A percentile compares a stretch with the other conserved stretches of the same genome.
Evolutionary conservation across 805 yeast genomes (phyloP).

Genomic region (Zygosaccharomyces bisporus): DNA sequence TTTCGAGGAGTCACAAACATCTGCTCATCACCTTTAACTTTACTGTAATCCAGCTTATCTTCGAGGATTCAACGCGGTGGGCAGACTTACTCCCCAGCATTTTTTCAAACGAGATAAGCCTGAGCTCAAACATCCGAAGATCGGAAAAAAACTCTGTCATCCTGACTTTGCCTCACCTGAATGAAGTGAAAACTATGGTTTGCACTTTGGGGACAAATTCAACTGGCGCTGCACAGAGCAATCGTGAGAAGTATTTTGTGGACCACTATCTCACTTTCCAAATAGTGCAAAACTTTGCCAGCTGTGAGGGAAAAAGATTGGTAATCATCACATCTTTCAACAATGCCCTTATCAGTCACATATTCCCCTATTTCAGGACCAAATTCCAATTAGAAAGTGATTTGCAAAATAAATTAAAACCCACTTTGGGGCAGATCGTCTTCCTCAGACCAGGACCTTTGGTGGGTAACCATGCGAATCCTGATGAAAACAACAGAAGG

Average conservation of each 20-base stretch:
- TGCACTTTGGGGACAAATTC: conserved; percentile 23
- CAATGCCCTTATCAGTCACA: conserved; percentile 15
- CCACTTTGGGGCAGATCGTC: conserved; percentile 14
- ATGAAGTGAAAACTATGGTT: conserved; percentile 17
- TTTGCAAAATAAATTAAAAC: conserved; percentile 11
- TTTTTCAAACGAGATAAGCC: conserved; percentile 10
- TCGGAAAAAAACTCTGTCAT: not conserved
- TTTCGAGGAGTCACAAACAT: conserved; percentile 4
- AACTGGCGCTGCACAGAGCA: conserved; percentile 10
- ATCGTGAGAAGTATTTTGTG: conserved; percentile 17
- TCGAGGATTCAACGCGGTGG: conserved; percentile 19
- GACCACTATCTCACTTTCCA: conserved; percentile 23
- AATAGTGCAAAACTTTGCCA: conserved; percentile 15
- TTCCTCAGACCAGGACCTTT: conserved; percentile 32
- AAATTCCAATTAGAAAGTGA: conserved; percentile 24
- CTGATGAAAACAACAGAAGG: conserved; percentile 1
- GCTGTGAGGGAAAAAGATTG: conserved; percentile 17
- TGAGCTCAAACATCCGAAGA: conserved; percentile 1
- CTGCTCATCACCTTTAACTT: conserved; percentile 9
- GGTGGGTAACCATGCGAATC: conserved; percentile 24
- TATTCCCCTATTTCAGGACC: conserved; percentile 21
- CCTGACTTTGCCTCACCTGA: conserved; percentile 10
- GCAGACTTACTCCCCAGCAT: conserved; percentile 14
- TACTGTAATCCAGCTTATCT: conserved; percentile 11
- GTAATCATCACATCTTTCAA: conserved; percentile 28